Conservation (phyloP, 306 rosid species). For the Carpinus viminea region DNA sequence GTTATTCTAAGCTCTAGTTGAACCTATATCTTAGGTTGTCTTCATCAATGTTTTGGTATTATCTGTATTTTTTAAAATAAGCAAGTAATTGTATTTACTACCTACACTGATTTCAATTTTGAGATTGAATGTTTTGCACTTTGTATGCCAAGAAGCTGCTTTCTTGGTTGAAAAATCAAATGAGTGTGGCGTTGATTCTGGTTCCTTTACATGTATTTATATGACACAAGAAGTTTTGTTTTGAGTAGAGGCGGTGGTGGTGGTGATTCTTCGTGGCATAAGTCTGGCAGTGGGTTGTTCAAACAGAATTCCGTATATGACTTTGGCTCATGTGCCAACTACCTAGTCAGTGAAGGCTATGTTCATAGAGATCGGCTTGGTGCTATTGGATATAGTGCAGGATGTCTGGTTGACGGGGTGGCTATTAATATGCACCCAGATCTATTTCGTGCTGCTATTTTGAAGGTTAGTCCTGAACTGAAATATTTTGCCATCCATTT, state of each 20-base stretch:
- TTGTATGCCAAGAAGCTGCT: background rate
- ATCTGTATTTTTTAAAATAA: background rate
- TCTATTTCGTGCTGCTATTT: constrained; percentile 75
- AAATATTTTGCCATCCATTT: constrained; percentile 1
- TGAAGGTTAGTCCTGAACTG: constrained; percentile 54
- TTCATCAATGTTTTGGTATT: background rate
- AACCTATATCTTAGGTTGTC: background rate
- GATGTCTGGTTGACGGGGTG: constrained; percentile 78
- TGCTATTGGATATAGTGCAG: constrained; percentile 85
- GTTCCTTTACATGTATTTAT: constrained; percentile 13
- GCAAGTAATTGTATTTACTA: constrained; percentile 12
- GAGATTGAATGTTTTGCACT: constrained; percentile 15
- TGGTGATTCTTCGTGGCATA: constrained; percentile 70
- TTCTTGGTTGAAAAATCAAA: constrained; percentile 12
- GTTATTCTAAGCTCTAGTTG: background rate
- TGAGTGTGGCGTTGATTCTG: constrained; percentile 21
- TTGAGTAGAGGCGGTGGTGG: constrained; percentile 78
- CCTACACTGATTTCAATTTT: constrained; percentile 7
- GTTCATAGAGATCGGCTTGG: too few relatives aligned
- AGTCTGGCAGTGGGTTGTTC: too few relatives aligned
- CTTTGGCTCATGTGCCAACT: too few relatives aligned
- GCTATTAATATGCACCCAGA: constrained; percentile 71
- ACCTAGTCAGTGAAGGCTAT: too few relatives aligned
- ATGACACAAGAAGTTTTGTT: constrained; percentile 23
- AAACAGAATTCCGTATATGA: too few relatives aligned